Base-by-base conservation (phyloP, 2,329 filamentous ascomycete species). In the Aspergillus sp. region DNA sequence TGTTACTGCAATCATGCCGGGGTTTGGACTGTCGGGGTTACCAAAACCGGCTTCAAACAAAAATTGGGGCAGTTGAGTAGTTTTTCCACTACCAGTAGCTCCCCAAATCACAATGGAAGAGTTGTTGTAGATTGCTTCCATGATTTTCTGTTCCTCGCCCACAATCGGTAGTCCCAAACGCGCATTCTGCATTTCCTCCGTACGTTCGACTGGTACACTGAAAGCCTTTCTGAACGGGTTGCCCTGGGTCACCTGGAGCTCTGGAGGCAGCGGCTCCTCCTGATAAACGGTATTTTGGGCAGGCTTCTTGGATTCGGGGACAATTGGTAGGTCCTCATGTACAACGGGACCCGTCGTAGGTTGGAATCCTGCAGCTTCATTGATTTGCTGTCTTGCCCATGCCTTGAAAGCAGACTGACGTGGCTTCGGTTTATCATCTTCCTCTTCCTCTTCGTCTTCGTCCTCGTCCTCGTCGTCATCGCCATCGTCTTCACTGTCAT, bases 81-180 rank as follows among this genome's bases (percentile, higher is more conserved):
- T 99, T 77, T 99, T 99, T 73, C 95, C 95, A 63, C 92, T 97
- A 76, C 95, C 95, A 36, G 96, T 99, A 14, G 92, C 90, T 76
- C 95, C 95, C 78, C 94, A 97, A 7, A 99, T 87, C 11, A 99
- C 90, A 1, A 97, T 90, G 3, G 92, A 87, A 55, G 94, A 85
- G 73, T 97, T 90, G 72, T 94, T 94, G 75, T 97, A 90, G 52
- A 99, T 92, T 1, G 93, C 92, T 76, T 99, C 95, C 93, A 99
- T 98, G 31, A 99, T 93, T 69, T 90, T 92, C 72, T 99, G 95
- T 75, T 99, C 95, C 74, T 98, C 93, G 1, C 91, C 91, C 1
- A 98, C 92, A 1, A 99, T 91, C 0, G 95, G 95, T 16, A 99
- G 82, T 57, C 90, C 86, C 51, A 96, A 75, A 12, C 95, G 87